Percentiles rank a stretch among this genome's conserved stretches.
Conservation (phyloP, 129 eudicot species). For the Tagetes patula region DNA sequence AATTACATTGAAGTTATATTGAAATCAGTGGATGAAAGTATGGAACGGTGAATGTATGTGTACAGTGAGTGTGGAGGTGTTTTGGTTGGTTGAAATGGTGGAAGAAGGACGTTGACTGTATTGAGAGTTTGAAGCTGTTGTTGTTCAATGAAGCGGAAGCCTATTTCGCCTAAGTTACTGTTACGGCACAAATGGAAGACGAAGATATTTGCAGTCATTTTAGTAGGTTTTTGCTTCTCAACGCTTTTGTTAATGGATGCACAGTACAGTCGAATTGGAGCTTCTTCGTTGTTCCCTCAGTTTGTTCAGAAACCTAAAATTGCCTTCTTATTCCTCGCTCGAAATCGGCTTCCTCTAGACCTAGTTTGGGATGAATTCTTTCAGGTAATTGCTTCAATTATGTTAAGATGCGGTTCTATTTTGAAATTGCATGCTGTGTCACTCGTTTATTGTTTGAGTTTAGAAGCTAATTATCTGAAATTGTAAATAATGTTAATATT, state of each 20-base stretch:
- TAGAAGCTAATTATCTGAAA: not conserved
- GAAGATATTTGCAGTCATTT: constrained; percentile 41
- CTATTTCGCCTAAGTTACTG: constrained; percentile 48
- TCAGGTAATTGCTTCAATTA: constrained; percentile 39
- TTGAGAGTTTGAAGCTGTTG: constrained; percentile 1
- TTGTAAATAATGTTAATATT: not conserved
- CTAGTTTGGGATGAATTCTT: constrained; percentile 89
- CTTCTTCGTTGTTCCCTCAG: constrained; percentile 40
- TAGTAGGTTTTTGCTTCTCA: constrained; percentile 55
- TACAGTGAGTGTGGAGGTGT: constrained; percentile 11
- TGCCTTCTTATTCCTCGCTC: constrained; percentile 81
- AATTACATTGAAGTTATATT: too few species aligned
- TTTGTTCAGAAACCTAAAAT: constrained; percentile 63
- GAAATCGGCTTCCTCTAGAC: constrained; percentile 88
- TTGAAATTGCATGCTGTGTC: constrained; percentile 3
- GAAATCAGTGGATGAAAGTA: not conserved
- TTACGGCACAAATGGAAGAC: constrained; percentile 63
- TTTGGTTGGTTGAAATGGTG: constrained; percentile 16
- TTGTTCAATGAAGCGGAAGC: constrained; percentile 59
- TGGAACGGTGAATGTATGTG: not conserved
- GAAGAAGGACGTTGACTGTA: constrained; percentile 23
- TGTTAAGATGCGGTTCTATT: not conserved
- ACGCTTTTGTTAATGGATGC: constrained; percentile 54
- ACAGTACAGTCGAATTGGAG: constrained; percentile 52
- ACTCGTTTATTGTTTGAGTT: not conserved